These are phyloP conservation scores for Astragalus glycyphyllos DNA, from an alignment of 306 rosid genomes.

Conservation along the genomic window DNA sequence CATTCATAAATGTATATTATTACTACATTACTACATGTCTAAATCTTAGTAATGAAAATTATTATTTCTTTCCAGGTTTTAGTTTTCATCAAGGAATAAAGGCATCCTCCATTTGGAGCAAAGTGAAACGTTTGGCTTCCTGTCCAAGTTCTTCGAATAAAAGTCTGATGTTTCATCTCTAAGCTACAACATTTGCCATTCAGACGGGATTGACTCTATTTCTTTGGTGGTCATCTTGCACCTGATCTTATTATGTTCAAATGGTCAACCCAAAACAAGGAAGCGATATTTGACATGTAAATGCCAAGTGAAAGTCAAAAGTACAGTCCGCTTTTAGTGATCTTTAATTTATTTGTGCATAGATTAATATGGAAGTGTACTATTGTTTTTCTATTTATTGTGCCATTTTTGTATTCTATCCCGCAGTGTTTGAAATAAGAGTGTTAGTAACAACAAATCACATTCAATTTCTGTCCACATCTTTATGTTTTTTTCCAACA, in stretches of 20 bases:
- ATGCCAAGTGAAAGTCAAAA: constrained; percentile 48
- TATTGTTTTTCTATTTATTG: constrained; percentile 58
- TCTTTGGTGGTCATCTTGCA: constrained; percentile 62
- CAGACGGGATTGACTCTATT: constrained; percentile 54
- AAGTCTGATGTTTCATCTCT: constrained; percentile 51
- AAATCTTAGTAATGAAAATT: constrained; percentile 25
- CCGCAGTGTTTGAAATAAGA: constrained; percentile 49
- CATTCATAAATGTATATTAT: not conserved
- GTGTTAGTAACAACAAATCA: constrained; percentile 45
- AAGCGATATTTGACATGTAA: constrained; percentile 50
- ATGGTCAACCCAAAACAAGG: constrained; percentile 44
- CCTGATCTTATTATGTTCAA: constrained; percentile 53
- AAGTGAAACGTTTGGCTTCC: constrained; percentile 57
- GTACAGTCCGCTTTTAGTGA: constrained; percentile 44
- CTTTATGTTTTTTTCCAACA: not conserved
- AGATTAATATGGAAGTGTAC: constrained; percentile 50
- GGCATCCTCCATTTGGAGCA: constrained; percentile 56
- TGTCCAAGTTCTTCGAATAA: constrained; percentile 61
- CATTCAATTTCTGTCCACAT: constrained; percentile 42
- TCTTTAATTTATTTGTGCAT: constrained; percentile 53
- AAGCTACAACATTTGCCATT: constrained; percentile 40
- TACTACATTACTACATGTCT: not conserved
- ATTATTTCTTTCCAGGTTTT: constrained; percentile 60
- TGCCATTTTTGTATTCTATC: constrained; percentile 48
- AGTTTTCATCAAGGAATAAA: constrained; percentile 72